Evolutionary conservation across 495 filamentous ascomycete genomes (phyloP), one percentile per base, ranked within the genome.

Genomic region (Gamarada debralockiae): DNA sequence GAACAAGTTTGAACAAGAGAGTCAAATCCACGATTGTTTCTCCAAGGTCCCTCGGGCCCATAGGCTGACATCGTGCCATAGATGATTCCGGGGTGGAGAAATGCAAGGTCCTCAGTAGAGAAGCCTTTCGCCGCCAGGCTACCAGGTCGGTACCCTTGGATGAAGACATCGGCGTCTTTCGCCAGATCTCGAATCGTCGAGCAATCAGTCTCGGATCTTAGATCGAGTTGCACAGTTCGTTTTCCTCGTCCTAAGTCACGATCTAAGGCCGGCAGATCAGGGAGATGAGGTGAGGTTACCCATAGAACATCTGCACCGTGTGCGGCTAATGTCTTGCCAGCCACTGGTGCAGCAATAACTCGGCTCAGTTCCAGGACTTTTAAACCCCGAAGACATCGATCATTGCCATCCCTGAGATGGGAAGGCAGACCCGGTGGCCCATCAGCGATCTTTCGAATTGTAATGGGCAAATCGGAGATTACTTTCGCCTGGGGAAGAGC

Each of bases 201-300:
- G 0, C 71, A 71, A 25, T 73, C 75, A 24, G 64, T 59, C 0
- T 67, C 63, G 21, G 60, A 65, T 50, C 74, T 74, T 10, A 83
- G 57, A 45, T 82, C 74, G 5, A 82, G 49, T 2, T 20, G 15
- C 2, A 48, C 7, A 1, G 38, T 49, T 9, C 50, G 15, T 52
- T 83, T 83, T 41, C 78, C 77, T 65, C 79, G 73, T 51, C 78
- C 77, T 0, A 76, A 71, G 52, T 82, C 79, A 3, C 79, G 74
- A 42, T 81, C 76, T 60, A 81, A 77, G 58, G 75, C 77, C 0
- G 79, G 76, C 0, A 82, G 71, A 51, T 81, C 79, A 14, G 73
- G 73, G 14, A 81, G 68, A 23, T 67, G 67, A 4, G 78, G 77
- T 24, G 74, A 77, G 21, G 77, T 81, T 56, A 80, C 73, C 57